These are phyloP conservation scores for Meripilus lineatus DNA, from an alignment of 1,284 basidiomycete species.

Conservation along the genomic window DNA sequence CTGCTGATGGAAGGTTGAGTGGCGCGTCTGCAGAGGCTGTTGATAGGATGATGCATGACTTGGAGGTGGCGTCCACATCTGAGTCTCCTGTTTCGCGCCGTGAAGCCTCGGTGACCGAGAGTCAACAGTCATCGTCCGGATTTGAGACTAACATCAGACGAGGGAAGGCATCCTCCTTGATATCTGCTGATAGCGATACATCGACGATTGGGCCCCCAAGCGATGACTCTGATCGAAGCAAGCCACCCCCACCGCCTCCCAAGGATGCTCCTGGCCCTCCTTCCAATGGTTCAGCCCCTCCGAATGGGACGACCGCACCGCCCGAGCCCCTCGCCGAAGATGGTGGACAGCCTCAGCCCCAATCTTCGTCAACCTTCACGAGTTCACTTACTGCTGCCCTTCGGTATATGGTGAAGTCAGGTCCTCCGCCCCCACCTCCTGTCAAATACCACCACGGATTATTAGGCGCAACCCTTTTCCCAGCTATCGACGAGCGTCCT, in stretches of 20 bases:
- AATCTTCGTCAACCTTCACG: constrained; percentile 21
- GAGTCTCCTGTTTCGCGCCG: constrained; percentile 13
- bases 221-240: constrained; percentile 3
- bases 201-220: constrained; percentile 30
- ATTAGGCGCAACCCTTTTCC: constrained; percentile 36
- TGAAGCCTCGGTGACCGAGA: constrained; percentile 19
- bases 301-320: constrained; percentile 3
- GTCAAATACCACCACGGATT: constrained; percentile 42
- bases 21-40: constrained; percentile 31
- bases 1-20: constrained; percentile 46
- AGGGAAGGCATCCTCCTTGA: constrained; percentile 34
- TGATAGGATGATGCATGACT: constrained; percentile 46
- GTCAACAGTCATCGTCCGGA: constrained; percentile 23
- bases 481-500: constrained; percentile 57
- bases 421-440: constrained; percentile 28
- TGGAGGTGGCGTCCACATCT: constrained; percentile 33
- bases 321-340: constrained; percentile 5
- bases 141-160: constrained; percentile 36
- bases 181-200: constrained; percentile 32
- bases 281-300: neutral
- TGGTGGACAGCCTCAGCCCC: too few species aligned
- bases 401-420: constrained; percentile 45
- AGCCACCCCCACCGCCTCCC: constrained; percentile 23
- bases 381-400: constrained; percentile 52
- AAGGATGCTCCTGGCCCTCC: constrained; percentile 19